Percentiles rank a stretch among this genome's conserved stretches.
phyloP scores from a whole-genome alignment of 768 basidiomycete species.

The Lactifluus hygrophoroides region DNA sequence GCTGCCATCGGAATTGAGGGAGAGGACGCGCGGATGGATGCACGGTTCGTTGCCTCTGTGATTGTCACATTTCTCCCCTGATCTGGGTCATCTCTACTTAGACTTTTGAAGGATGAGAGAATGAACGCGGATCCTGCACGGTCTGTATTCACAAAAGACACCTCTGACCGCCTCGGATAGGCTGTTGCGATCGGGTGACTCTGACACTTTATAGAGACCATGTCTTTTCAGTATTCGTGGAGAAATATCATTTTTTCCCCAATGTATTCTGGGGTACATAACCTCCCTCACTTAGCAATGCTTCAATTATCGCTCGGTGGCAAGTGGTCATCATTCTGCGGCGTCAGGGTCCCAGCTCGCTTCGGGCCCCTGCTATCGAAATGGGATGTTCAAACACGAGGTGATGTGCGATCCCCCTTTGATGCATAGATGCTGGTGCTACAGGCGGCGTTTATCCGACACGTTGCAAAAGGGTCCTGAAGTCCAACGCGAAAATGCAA shows the following conservation, averaged over 20 bases:
- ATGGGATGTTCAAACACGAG: too few species aligned
- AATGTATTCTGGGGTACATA: too few species aligned
- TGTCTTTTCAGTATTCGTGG: background rate
- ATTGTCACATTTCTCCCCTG: background rate
- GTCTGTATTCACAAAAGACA: slow-evolving; percentile 42
- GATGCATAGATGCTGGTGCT: too few species aligned
- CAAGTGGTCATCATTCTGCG: too few species aligned
- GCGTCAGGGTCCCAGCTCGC: too few species aligned
- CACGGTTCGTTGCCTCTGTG: slow-evolving; percentile 47
- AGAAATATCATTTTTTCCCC: background rate
- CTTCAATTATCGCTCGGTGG: too few species aligned
- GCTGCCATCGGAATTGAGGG: slow-evolving; percentile 82
- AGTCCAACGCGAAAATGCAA: too few species aligned
- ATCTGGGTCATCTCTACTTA: slow-evolving; percentile 25
- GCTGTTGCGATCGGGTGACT: background rate
- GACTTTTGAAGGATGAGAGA: slow-evolving; percentile 88
- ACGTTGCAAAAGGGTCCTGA: too few species aligned
- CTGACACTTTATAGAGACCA: background rate
- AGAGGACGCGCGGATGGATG: slow-evolving; percentile 82
- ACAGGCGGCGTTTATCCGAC: too few species aligned
- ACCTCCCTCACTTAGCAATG: too few species aligned
- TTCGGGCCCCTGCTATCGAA: too few species aligned
- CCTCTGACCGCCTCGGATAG: slow-evolving; percentile 37
- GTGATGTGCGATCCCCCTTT: too few species aligned
- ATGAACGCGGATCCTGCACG: slow-evolving; percentile 43